phyloP scores from a whole-genome alignment of 1,284 basidiomycete species.

The Sporisorium exsertum region DNA sequence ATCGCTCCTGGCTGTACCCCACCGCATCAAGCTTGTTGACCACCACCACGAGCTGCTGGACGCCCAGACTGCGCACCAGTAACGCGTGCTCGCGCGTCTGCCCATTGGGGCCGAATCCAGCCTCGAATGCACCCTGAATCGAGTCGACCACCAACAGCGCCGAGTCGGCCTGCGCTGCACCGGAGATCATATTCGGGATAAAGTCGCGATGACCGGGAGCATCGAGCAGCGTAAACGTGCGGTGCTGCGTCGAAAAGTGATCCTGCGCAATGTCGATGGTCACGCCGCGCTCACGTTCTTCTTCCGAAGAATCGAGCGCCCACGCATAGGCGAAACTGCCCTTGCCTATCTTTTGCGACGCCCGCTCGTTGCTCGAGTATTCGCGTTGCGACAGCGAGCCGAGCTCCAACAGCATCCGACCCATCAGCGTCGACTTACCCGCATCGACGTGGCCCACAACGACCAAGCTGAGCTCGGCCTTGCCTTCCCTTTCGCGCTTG shows the following conservation, averaged over 20 bases:
- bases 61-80: slow-evolving; percentile 92
- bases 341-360: slow-evolving; percentile 91
- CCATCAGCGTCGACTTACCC: slow-evolving; percentile 98
- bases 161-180: slow-evolving; percentile 95
- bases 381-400: slow-evolving; percentile 88
- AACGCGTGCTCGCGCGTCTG: slow-evolving; percentile 97
- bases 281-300: slow-evolving; percentile 93
- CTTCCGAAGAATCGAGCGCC: slow-evolving; percentile 91
- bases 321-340: slow-evolving; percentile 97
- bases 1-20: slow-evolving; percentile 82
- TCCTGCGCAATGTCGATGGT: slow-evolving; percentile 97
- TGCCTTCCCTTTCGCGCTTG: slow-evolving; percentile 75
- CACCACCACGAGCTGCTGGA: slow-evolving; percentile 89
- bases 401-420: slow-evolving; percentile 89
- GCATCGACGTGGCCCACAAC: slow-evolving; percentile 98
- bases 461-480: slow-evolving; percentile 84
- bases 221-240: slow-evolving; percentile 89
- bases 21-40: slow-evolving; percentile 89
- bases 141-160: slow-evolving; percentile 95
- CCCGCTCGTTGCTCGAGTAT: slow-evolving; percentile 85
- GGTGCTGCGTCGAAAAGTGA: slow-evolving; percentile 80
- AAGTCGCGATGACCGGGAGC: slow-evolving; percentile 98
- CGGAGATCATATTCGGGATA: slow-evolving; percentile 99
- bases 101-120: slow-evolving; percentile 91
- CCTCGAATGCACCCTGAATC: slow-evolving; percentile 90